Evolutionary conservation across 495 filamentous ascomycete species (phyloP), one percentile per base, ranked within the genome.

Genomic region (Neurospora terricola): DNA sequence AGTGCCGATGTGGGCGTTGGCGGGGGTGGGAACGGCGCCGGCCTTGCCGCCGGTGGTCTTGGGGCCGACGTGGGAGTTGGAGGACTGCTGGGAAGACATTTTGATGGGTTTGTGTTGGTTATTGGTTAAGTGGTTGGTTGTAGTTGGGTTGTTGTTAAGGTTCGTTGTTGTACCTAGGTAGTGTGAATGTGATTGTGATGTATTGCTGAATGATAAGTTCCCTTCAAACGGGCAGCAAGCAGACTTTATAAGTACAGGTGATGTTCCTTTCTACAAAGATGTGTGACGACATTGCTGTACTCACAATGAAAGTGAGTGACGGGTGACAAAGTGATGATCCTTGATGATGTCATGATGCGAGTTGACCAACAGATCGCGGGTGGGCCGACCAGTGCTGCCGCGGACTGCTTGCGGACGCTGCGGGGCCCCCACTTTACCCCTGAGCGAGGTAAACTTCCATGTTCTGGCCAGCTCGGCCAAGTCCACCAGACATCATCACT

Each of bases 21-120:
- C 79, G 18, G 76, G 74, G 3, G 78, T 81, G 18, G 70, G 70
- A 16, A 38, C 38, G 7, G 73, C 36, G 0, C 69, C 70, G 11
- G 73, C 74, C 74, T 72, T 79, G 59, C 78, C 79, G 70, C 76
- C 73, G 2, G 75, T 78, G 16, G 74, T 36, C 62, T 72, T 72
- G 59, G 76, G 72, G 34, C 79, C 79, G 69, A 38, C 48, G 38
- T 75, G 74, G 2, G 74, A 71, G 48, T 74, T 68, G 73, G 38
- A 59, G 36, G 59, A n/a, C 70, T 59, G 59, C 34, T 74, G 69
- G 23, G 59, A 42, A 27, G 27, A 54, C 69, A 72, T 74, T 14
- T 48, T 54, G 42, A 5, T 34, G 34, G 4, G 34, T 34, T 34
- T 34, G 2, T 34, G 30, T 34, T 34, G 30, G 30, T 34, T 34